phyloP scores from a whole-genome alignment of 108 stramenopile genomes.

The Pelagomonas calceolata region DNA sequence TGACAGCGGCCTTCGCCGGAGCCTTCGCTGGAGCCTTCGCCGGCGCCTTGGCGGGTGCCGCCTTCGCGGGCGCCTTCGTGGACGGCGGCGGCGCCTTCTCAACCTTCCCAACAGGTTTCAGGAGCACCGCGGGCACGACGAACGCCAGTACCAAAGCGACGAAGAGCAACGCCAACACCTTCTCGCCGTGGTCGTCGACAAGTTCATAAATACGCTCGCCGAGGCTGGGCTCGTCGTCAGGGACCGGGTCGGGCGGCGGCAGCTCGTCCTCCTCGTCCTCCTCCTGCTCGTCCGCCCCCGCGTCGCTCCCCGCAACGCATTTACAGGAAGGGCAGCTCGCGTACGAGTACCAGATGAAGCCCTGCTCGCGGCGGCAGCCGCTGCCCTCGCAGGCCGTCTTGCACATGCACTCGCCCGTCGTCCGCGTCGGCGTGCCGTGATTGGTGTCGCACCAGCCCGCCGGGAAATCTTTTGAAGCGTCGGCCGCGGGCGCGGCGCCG shows the following conservation, averaged over 20 bases:
- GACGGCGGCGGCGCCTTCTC: too few relatives aligned
- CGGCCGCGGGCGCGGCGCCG: too few relatives aligned
- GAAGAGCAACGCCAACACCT: not conserved
- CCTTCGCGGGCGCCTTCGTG: too few relatives aligned
- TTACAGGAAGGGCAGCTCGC: not conserved
- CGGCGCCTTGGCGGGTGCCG: too few relatives aligned
- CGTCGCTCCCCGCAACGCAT: too few relatives aligned
- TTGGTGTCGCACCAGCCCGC: not conserved
- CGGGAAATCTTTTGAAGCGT: too few relatives aligned
- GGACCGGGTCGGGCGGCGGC: not conserved
- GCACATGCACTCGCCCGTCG: not conserved
- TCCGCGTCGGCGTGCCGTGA: not conserved
- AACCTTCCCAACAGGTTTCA: too few relatives aligned
- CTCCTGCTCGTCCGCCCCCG: too few relatives aligned
- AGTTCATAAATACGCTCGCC: too few relatives aligned
- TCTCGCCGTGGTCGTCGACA: not conserved
- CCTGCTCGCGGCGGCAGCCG: not conserved
- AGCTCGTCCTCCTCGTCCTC: not conserved
- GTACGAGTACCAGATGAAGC: not conserved
- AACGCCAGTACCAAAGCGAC: not conserved
- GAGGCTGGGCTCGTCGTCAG: not conserved
- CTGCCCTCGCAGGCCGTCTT: not conserved
- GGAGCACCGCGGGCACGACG: not conserved
- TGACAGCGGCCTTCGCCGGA: too few relatives aligned
- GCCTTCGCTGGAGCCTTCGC: too few relatives aligned